phyloP scores from a whole-genome alignment of 345 rosid genomes.

The Salix arbutifolia region DNA sequence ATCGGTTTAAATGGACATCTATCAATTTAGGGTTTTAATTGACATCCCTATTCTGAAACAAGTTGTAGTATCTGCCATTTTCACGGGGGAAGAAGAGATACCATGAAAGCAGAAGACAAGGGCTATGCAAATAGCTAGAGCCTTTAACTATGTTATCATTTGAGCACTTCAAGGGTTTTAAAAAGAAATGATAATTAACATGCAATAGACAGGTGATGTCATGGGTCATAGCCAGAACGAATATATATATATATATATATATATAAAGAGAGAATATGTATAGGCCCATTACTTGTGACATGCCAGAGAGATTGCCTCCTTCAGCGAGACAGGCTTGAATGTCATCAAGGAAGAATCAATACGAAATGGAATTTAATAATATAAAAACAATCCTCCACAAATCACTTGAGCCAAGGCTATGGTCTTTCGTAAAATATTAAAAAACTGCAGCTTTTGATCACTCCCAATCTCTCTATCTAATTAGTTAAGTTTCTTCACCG shows the following conservation, averaged over 20 bases:
- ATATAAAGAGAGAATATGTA: constrained; percentile 21
- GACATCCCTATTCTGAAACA: no score
- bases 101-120: neutral
- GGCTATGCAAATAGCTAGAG: neutral
- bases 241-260: no score
- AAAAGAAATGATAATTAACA: neutral
- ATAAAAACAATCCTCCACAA: neutral
- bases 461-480: neutral
- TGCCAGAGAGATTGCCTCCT: constrained; percentile 55
- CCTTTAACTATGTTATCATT: neutral
- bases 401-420: neutral
- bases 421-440: neutral
- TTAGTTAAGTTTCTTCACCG: neutral
- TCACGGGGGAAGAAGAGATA: neutral
- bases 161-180: neutral
- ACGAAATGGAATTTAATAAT: neutral
- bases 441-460: neutral
- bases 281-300: constrained; percentile 22
- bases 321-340: constrained; percentile 39
- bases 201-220: no score
- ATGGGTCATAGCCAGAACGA: no score
- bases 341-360: constrained; percentile 16
- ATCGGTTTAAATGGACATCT: no score
- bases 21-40: no score
- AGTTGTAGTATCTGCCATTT: neutral